Evolutionary conservation across 2,329 filamentous ascomycete species (phyloP), one percentile per base, ranked within the genome.

Genomic region (Paramyrothecium sp.): DNA sequence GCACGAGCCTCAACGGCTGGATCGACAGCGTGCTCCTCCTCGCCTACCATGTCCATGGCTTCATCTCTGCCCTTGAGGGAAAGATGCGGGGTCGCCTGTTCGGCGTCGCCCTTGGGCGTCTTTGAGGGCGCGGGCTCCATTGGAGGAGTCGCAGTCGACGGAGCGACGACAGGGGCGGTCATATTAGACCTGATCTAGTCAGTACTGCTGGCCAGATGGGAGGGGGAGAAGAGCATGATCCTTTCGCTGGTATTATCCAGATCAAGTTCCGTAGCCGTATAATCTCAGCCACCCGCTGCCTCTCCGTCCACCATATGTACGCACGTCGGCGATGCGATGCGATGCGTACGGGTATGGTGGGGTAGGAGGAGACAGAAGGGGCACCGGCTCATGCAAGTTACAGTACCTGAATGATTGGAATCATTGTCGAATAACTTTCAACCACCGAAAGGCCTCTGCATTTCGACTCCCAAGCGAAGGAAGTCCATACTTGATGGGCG

Each of bases 41-140:
- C 82, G 22, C 86, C 84, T 2, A 88, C 85, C 57, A 89, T 77
- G 10, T 77, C 78, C 55, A 86, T 68, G 12, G 69, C 69, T 54
- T 71, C 69, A 58, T 71, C 69, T 50, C 63, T 72, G 17, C 62
- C 62, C 5, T 44, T 55, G n/a, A 53, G 58, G n/a, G 38, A 17
- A 44, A 16, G 38, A 16, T 44, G 13, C 38, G 13, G 38, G 5
- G 13, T 16, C n/a, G 13, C 38, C 13, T 44, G 13, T 44, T 44
- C 38, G 3, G 38, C 38, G n/a, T 44, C 13, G 38, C 38, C 38
- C n/a, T 44, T 4, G 38, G 38, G 38, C n/a, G 38, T 44, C 26
- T 44, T 44, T 19, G n/a, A 44, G 38, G 38, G 38, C 4, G 13
- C 13, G 38, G 38, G n/a, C n/a, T 44, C n/a, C 13, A 19, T 19